Percentiles rank a stretch among this genome's conserved stretches.
Evolutionary conservation across 192 early-diverging fungal species (phyloP).

Genomic region (Coemansia sp.): DNA sequence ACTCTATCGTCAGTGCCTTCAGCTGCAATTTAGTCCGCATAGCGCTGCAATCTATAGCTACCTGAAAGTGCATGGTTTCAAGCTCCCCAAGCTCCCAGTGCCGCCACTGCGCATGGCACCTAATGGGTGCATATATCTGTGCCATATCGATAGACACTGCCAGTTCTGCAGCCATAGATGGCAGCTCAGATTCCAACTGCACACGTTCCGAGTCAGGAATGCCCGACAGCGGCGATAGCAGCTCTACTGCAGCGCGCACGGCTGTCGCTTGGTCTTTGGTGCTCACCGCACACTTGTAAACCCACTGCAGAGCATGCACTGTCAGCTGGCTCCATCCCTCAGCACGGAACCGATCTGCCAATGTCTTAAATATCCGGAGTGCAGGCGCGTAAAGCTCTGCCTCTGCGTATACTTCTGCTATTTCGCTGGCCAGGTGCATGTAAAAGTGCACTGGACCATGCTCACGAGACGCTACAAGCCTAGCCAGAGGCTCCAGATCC

Average conservation of each 20-base stretch:
- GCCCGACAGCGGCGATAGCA: slow-evolving; percentile 19
- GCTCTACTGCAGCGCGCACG: slow-evolving; percentile 17
- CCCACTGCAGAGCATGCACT: slow-evolving; percentile 26
- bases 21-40: slow-evolving; percentile 12
- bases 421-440: slow-evolving; percentile 12
- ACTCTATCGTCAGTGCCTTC: slow-evolving; percentile 20
- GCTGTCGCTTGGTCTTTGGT: neutral
- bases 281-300: slow-evolving; percentile 6
- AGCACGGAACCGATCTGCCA: slow-evolving; percentile 25
- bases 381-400: slow-evolving; percentile 2
- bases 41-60: slow-evolving; percentile 18
- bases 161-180: neutral
- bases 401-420: slow-evolving; percentile 21
- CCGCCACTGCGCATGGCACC: slow-evolving; percentile 47
- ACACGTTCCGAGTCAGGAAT: neutral
- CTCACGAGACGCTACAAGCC: slow-evolving; percentile 2
- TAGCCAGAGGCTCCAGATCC: slow-evolving; percentile 5
- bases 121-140: slow-evolving; percentile 29
- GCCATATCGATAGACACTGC: slow-evolving; percentile 29
- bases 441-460: neutral
- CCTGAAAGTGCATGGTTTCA: slow-evolving; percentile 28
- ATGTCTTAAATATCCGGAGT: slow-evolving; percentile 10
- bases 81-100: slow-evolving; percentile 18
- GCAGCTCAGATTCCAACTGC: neutral
- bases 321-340: slow-evolving; percentile 31